Conservation (phyloP, 2,329 filamentous ascomycete species). For the Botryotinia calthae region DNA sequence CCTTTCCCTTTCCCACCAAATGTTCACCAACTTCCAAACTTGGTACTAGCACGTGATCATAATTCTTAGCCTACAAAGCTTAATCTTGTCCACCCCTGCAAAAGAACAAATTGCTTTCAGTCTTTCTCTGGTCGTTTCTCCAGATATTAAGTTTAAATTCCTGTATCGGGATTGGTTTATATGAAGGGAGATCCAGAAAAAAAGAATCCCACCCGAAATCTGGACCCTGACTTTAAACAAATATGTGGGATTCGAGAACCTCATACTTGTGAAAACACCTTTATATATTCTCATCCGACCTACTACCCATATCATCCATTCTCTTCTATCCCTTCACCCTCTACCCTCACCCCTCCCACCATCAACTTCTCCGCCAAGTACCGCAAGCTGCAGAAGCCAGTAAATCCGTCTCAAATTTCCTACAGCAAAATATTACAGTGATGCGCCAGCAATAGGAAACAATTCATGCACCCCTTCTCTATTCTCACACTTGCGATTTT, state of each 20-base stretch:
- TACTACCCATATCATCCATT: background rate
- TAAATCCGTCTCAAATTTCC: background rate
- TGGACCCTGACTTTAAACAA: constrained; percentile 12
- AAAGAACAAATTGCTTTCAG: constrained; percentile 14
- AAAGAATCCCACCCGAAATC: constrained; percentile 14
- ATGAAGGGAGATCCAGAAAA: background rate
- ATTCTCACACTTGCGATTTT: constrained; percentile 95
- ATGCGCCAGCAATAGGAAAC: constrained; percentile 36
- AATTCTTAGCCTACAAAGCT: background rate
- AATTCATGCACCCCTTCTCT: constrained; percentile 92
- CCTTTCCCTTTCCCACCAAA: background rate
- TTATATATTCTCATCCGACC: background rate
- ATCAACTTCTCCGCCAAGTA: background rate
- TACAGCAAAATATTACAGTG: constrained; percentile 21
- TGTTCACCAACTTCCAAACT: background rate
- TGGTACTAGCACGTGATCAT: background rate
- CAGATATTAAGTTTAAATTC: constrained; percentile 22
- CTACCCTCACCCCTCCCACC: background rate
- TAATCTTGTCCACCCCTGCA: constrained; percentile 6
- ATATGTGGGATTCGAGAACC: constrained; percentile 13
- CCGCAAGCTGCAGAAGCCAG: background rate
- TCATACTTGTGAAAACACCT: constrained; percentile 3
- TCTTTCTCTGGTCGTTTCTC: background rate
- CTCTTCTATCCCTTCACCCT: background rate
- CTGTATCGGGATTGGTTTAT: constrained; percentile 15